Base-by-base conservation (phyloP, 192 early-diverging fungal species). In the Backusella macrospora region DNA sequence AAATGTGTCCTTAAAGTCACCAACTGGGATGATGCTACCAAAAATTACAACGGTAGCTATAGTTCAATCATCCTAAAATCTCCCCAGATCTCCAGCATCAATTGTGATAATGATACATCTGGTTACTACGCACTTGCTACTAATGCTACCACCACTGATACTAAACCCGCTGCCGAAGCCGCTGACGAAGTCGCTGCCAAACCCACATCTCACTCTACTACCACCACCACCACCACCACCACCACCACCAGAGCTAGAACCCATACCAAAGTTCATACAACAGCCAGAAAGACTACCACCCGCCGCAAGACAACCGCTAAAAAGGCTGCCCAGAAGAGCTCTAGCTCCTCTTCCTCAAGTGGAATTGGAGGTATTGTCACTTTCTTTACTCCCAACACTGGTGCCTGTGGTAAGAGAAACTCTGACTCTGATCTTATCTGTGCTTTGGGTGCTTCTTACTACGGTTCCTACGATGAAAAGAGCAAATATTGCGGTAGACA, bases 401-500 rank as follows among this genome's bases (percentile, higher is more conserved):
- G 78, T 66, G 78, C 78, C 13, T 79, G 78, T 23, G 78, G 78
- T 45, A 62, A 65, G 5, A 65, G 65, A 64, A 52, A 79, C 39
- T 43, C 26, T 55, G 55, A 62, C 40, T 26, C 65, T 55, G 73
- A 70, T 42, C 44, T 49, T 37, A 78, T 78, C 70, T 64, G 42
- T 47, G 77, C 77, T 39, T 43, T 78, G 49, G 18, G 68, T 64
- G 44, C 9, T 23, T 59, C 46, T 13, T 70, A 80, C 52, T 83
- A 82, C 73, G 81, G 79, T 55, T 70, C 75, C 37, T 79, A 75
- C 52, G 62, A 73, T 44, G 62, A 73, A 48, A 73, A 68, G 29
- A 76, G 75, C 68, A 77, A 73, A 9, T 68, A 68, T 21, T 84
- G 85, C 68, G 83, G 81, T 16, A 65, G 55, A n/a, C 68, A 74